phyloP scores from a whole-genome alignment of 1,139 yeast species.

The Diutina scorzettiae region DNA sequence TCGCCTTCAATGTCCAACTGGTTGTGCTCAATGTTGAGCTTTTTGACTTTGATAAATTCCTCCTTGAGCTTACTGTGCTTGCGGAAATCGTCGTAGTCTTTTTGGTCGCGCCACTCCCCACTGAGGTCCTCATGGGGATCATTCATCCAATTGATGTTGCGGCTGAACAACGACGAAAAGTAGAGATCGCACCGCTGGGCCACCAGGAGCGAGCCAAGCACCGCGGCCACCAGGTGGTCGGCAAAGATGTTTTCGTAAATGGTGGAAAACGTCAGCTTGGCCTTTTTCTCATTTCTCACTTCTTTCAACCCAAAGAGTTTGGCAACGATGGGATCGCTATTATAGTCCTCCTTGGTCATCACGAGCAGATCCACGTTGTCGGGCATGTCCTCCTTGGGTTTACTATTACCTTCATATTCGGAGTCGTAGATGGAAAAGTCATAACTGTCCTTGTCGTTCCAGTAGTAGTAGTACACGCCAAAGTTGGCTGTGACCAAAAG shows the following conservation, averaged over 20 bases:
- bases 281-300: neutral
- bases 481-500: neutral
- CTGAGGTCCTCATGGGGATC: constrained; percentile 3
- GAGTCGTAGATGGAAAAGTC: neutral
- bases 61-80: neutral
- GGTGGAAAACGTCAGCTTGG: neutral
- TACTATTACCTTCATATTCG: too few relatives aligned
- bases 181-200: constrained; percentile 1
- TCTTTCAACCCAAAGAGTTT: neutral
- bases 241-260: constrained; percentile 3
- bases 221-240: neutral
- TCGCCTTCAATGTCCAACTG: neutral
- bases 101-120: neutral
- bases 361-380: too few relatives aligned
- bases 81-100: neutral
- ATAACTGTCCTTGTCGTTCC: neutral
- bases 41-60: neutral
- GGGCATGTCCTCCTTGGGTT: too few relatives aligned
- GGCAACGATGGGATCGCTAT: neutral
- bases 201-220: neutral
- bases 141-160: constrained; percentile 2
- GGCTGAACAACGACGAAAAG: neutral
- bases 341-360: neutral
- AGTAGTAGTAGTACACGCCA: neutral
- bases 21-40: neutral